These are phyloP conservation scores for Wickerhamiella musiphila DNA, from an alignment of 805 yeast species.

Conservation along the genomic window DNA sequence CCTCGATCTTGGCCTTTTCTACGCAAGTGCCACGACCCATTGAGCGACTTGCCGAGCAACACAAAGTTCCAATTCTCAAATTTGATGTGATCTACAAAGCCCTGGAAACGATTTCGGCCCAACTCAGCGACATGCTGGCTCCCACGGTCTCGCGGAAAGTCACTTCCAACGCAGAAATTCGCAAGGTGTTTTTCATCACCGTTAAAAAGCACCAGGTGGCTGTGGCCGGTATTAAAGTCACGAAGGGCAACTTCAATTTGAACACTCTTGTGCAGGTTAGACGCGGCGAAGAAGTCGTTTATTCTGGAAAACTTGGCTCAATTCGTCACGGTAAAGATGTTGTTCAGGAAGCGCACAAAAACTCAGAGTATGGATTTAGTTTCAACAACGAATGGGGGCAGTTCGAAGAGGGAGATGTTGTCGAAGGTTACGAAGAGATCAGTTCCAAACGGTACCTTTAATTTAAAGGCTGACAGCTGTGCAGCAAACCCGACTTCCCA, in stretches of 20 bases:
- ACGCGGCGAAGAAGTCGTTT: conserved; percentile 32
- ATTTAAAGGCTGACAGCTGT: too few relatives aligned
- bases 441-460: conserved; percentile 32
- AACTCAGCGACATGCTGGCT: conserved; percentile 39
- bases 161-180: conserved; percentile 48
- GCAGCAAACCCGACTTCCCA: background rate
- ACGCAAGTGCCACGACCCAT: conserved; percentile 49
- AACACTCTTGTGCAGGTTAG: conserved; percentile 40
- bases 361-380: conserved; percentile 77
- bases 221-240: conserved; percentile 80
- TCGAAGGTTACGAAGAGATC: conserved; percentile 57
- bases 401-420: conserved; percentile 56
- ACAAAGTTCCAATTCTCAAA: conserved; percentile 39
- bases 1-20: conserved; percentile 66
- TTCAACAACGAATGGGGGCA: conserved; percentile 42
- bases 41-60: conserved; percentile 35
- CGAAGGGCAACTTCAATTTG: conserved; percentile 47
- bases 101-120: conserved; percentile 64
- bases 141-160: conserved; percentile 53
- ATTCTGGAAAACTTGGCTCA: conserved; percentile 46
- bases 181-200: conserved; percentile 55
- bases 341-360: conserved; percentile 59
- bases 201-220: conserved; percentile 31
- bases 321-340: conserved; percentile 74
- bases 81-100: conserved; percentile 76